Evolutionary conservation across 1,284 basidiomycete species (phyloP).

Genomic region (Naganishia liquefaciens): DNA sequence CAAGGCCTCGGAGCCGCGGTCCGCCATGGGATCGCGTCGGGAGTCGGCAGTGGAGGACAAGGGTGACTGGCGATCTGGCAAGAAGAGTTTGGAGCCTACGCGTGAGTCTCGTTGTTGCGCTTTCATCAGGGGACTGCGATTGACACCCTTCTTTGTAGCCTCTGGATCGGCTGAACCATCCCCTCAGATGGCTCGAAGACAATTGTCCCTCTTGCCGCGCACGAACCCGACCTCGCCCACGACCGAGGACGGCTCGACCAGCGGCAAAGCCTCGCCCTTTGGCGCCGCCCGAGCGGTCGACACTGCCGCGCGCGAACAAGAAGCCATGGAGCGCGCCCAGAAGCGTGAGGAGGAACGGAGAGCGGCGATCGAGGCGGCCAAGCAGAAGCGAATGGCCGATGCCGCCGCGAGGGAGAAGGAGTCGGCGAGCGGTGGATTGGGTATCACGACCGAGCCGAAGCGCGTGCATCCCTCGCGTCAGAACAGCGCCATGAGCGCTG

Average conservation of each 20-base stretch:
- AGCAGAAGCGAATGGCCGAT: constrained; percentile 40
- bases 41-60: constrained; percentile 39
- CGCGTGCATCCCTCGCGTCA: constrained; percentile 39
- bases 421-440: constrained; percentile 16
- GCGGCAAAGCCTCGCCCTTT: constrained; percentile 68
- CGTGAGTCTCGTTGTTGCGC: constrained; percentile 28
- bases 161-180: constrained; percentile 73
- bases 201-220: constrained; percentile 79
- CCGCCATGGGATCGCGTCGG: constrained; percentile 34
- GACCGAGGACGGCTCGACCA: constrained; percentile 50
- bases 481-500: constrained; percentile 24
- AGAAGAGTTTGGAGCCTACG: constrained; percentile 37
- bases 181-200: constrained; percentile 72
- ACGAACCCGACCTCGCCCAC: constrained; percentile 55
- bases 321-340: constrained; percentile 43
- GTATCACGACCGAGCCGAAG: constrained; percentile 35
- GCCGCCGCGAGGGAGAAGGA: constrained; percentile 31
- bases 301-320: constrained; percentile 71
- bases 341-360: constrained; percentile 50
- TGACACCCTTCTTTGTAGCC: constrained; percentile 55
- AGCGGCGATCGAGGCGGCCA: constrained; percentile 51
- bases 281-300: constrained; percentile 90
- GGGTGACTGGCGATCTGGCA: constrained; percentile 46
- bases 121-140: background rate
- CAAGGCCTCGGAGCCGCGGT: constrained; percentile 36